Conservation (phyloP, 129 eudicot species). For the Calendula officinalis region DNA sequence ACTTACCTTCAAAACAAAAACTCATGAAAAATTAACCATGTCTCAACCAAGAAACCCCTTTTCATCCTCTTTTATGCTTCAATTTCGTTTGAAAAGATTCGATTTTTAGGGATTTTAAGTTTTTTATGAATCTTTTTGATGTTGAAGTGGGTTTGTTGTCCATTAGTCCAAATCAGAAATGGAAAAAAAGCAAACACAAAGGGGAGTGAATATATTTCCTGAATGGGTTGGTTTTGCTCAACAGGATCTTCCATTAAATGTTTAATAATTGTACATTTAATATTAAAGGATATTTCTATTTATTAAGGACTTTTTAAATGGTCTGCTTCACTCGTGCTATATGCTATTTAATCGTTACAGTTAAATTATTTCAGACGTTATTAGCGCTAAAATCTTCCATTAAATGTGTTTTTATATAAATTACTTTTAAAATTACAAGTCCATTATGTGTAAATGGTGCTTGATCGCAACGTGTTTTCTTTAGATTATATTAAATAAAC, state of each 20-base stretch:
- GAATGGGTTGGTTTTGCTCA: conserved; percentile 18
- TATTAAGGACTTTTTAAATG: too few relatives aligned
- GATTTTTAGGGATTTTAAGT: conserved; percentile 9
- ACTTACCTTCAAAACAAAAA: conserved; percentile 26
- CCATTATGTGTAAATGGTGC: background rate
- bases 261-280: conserved; percentile 14
- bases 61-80: conserved; percentile 19
- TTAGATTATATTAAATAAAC: background rate
- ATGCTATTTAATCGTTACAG: too few relatives aligned
- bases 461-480: background rate
- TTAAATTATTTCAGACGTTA: too few relatives aligned
- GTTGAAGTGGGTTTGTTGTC: conserved; percentile 18
- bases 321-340: too few relatives aligned
- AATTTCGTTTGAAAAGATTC: conserved; percentile 5
- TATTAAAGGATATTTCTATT: background rate
- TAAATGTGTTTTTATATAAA: too few relatives aligned
- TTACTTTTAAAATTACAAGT: background rate
- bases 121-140: background rate
- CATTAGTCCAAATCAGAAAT: conserved; percentile 11
- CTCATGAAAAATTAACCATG: conserved; percentile 3
- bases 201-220: conserved; percentile 29
- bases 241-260: conserved; percentile 9
- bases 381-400: too few relatives aligned
- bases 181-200: conserved; percentile 22
- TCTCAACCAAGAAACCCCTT: conserved; percentile 22